phyloP scores from a whole-genome alignment of 192 early-diverging fungal species.

The Umbelopsis vinacea region DNA sequence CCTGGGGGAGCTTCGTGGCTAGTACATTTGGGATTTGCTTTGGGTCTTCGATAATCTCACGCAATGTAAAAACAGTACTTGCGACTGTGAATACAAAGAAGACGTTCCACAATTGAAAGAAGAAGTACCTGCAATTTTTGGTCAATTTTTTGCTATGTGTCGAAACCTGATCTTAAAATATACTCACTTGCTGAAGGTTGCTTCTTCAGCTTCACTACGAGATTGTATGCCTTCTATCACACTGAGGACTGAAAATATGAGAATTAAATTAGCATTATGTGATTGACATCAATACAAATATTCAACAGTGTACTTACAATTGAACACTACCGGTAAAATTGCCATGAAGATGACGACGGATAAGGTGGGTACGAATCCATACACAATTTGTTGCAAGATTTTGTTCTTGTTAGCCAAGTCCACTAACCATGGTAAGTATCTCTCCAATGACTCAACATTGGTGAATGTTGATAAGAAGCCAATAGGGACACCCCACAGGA shows the following conservation, averaged over 20 bases:
- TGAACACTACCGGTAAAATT: conserved; percentile 71
- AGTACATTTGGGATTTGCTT: conserved; percentile 63
- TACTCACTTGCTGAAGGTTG: conserved; percentile 44
- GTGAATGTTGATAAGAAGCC: conserved; percentile 68
- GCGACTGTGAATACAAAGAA: conserved; percentile 77
- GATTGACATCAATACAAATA: not conserved
- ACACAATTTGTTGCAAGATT: conserved; percentile 62
- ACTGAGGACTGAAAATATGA: conserved; percentile 35
- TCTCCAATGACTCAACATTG: conserved; percentile 60
- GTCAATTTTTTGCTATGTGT: not conserved
- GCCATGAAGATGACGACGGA: conserved; percentile 73
- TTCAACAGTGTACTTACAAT: conserved; percentile 37
- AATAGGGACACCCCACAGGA: conserved; percentile 80
- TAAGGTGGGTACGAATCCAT: conserved; percentile 73
- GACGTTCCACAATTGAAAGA: conserved; percentile 77
- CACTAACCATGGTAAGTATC: conserved; percentile 63
- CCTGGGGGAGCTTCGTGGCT: conserved; percentile 67
- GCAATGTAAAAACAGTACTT: conserved; percentile 64
- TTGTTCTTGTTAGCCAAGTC: conserved; percentile 52
- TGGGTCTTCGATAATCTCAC: conserved; percentile 67
- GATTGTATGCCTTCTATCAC: conserved; percentile 50
- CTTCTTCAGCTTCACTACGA: conserved; percentile 47
- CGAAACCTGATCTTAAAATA: not conserved
- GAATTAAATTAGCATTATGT: not conserved
- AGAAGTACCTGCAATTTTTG: conserved; percentile 63